Base-by-base conservation (phyloP, 371 early-diverging fungal species). In the Rhizomucor pusillus region DNA sequence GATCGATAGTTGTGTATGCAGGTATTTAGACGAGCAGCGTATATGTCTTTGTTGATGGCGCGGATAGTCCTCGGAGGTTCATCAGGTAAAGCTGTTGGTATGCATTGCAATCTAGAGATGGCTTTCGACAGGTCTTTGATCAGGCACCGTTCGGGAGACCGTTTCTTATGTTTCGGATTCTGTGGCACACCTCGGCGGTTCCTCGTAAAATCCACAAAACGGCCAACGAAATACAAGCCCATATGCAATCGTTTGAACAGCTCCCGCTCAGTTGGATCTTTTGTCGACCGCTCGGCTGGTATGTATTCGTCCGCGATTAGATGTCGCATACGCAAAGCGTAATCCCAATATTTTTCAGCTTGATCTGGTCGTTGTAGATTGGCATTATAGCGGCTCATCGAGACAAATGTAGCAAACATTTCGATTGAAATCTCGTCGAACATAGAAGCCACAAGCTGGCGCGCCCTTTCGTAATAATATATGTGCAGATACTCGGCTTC, bases 341-440 rank as follows among this genome's bases (percentile, higher is more conserved):
- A 48, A 18, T 65, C 70, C 6, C 72, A 35, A 55, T 75, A 75
- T n/a, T 52, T 56, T 10, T 47, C 50, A 1, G 70, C 60, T 40
- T 69, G 68, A 19, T 59, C 48, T 1, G 70, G 66, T 6, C 63
- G 64, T n/a, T 66, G 40, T n/a, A 69, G 14, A 14, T 67, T 72
- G n/a, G 50, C 56, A 50, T 67, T 63, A 35, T 69, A 72, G 1
- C 44, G 25, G 0, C 68, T 59, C 62, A 75, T 59, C 14, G 59
- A 57, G 1, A 64, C 7, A 47, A 66, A 75, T 0, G 66, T 47
- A 14, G 57, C 43, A 53, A 67, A 51, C 0, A 66, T 63, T 39
- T 72, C 76, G 1, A 75, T 51, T 1, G 58, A 50, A 3, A 54
- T 20, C 0, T 72, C 66, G 40, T 75, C 76, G 43, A 75, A 75